Evolutionary conservation across 2,329 filamentous ascomycete genomes (phyloP).

Genomic region (Colletotrichum sp.): DNA sequence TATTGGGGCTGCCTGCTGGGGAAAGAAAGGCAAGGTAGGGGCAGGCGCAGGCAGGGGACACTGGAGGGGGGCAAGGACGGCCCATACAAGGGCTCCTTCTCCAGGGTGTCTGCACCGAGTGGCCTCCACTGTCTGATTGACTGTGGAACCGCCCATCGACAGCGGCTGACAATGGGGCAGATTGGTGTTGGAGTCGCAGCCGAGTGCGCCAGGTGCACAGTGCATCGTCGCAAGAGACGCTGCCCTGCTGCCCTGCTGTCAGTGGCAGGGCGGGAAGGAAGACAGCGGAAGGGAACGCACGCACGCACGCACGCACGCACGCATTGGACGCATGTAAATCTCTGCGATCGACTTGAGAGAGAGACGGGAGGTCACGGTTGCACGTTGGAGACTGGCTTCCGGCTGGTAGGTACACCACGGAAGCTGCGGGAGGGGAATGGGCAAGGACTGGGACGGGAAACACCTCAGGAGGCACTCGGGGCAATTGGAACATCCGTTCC

Average conservation of each 20-base stretch:
- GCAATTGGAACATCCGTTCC: background rate
- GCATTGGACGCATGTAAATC: background rate
- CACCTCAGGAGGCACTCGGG: background rate
- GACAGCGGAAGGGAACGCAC: background rate
- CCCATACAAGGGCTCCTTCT: background rate
- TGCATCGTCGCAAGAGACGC: background rate
- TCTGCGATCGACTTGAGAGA: background rate
- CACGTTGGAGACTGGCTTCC: background rate
- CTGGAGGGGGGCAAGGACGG: background rate
- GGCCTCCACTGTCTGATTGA: background rate
- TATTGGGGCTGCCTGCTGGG: background rate
- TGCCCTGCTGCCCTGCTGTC: background rate
- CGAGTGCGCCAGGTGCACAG: background rate
- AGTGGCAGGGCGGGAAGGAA: background rate
- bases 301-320: background rate
- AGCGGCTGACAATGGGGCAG: slow-evolving; percentile 7
- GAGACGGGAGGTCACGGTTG: background rate
- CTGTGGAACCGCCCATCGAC: background rate
- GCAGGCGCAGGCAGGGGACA: background rate
- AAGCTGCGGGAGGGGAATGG: background rate
- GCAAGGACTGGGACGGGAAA: background rate
- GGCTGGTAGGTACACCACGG: background rate
- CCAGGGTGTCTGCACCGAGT: background rate
- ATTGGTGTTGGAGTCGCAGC: background rate
- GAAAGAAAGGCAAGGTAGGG: background rate